These are phyloP conservation scores for Colletotrichum tropicale DNA, from an alignment of 2,329 filamentous ascomycete species.

Conservation along the genomic window DNA sequence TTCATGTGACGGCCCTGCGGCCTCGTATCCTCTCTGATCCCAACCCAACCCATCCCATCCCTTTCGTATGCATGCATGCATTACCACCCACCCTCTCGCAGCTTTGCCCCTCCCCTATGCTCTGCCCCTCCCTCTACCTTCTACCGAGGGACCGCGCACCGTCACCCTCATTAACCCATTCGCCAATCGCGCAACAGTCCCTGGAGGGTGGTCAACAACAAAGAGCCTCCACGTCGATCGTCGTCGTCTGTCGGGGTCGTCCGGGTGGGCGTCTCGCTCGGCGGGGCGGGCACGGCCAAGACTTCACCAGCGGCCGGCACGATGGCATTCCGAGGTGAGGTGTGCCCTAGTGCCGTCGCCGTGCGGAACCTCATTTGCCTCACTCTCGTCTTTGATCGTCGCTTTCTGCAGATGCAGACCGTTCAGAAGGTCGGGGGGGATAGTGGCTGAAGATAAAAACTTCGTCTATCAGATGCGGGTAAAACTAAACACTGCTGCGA, in stretches of 20 bases:
- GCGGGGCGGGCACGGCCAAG: background rate
- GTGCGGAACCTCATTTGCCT: background rate
- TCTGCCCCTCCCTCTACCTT: background rate
- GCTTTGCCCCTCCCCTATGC: background rate
- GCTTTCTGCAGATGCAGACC: background rate
- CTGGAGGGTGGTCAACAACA: background rate
- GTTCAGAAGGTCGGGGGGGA: background rate
- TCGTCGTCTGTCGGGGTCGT: background rate
- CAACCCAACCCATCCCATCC: background rate
- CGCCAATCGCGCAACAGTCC: slow-evolving; percentile 2
- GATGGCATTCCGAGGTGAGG: background rate
- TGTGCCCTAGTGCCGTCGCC: background rate
- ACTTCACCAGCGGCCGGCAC: background rate
- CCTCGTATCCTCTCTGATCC: slow-evolving; percentile 3
- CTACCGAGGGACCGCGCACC: background rate
- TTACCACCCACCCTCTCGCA: slow-evolving; percentile 8
- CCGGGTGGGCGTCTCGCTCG: slow-evolving; percentile 1
- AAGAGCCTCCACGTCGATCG: slow-evolving; percentile 8
- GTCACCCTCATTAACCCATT: background rate
- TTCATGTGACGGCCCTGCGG: slow-evolving; percentile 8
- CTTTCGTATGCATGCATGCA: slow-evolving; percentile 12
- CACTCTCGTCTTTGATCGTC: background rate
- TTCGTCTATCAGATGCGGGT: background rate
- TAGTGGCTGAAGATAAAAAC: background rate
- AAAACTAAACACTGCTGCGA: background rate